Evolutionary conservation across 2,329 filamentous ascomycete genomes (phyloP).

Genomic region (Epichloe elymi): DNA sequence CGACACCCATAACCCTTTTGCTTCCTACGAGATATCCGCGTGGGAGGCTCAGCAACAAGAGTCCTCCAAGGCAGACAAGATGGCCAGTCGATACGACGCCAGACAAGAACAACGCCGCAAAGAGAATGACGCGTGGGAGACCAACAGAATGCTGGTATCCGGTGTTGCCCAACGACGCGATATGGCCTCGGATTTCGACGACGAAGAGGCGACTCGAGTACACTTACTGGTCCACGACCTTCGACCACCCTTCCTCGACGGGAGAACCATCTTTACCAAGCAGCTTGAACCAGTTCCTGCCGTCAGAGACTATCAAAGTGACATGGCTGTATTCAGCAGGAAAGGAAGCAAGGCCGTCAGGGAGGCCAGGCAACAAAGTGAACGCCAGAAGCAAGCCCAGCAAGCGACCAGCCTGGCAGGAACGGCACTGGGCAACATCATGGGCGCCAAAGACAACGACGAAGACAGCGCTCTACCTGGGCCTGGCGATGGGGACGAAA

Average conservation of each 20-base stretch:
- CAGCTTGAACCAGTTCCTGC: constrained; percentile 91
- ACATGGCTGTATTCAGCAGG: constrained; percentile 95
- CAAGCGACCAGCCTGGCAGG: constrained; percentile 88
- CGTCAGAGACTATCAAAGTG: constrained; percentile 84
- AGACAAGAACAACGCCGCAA: constrained; percentile 75
- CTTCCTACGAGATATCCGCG: constrained; percentile 58
- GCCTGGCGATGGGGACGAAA: constrained; percentile 54
- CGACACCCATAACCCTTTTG: constrained; percentile 86
- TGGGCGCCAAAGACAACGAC: constrained; percentile 88
- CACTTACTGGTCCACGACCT: constrained; percentile 90
- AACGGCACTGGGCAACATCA: constrained; percentile 83
- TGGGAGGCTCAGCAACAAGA: constrained; percentile 71
- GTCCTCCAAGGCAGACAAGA: constrained; percentile 64
- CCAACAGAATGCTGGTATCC: constrained; percentile 94
- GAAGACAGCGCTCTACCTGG: constrained; percentile 78
- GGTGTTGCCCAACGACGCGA: constrained; percentile 86
- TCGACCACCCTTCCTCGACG: constrained; percentile 87
- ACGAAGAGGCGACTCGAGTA: constrained; percentile 78
- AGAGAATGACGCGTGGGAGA: constrained; percentile 96
- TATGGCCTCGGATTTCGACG: constrained; percentile 72
- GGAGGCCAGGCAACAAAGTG: constrained; percentile 81
- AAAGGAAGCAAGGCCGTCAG: constrained; percentile 91
- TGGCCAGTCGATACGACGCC: constrained; percentile 54
- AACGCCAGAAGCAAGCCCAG: constrained; percentile 86
- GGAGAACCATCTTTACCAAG: constrained; percentile 91